Percentiles rank a stretch among this genome's conserved stretches.
Evolutionary conservation across 495 filamentous ascomycete species (phyloP).

Genomic region (Neurospora africana): DNA sequence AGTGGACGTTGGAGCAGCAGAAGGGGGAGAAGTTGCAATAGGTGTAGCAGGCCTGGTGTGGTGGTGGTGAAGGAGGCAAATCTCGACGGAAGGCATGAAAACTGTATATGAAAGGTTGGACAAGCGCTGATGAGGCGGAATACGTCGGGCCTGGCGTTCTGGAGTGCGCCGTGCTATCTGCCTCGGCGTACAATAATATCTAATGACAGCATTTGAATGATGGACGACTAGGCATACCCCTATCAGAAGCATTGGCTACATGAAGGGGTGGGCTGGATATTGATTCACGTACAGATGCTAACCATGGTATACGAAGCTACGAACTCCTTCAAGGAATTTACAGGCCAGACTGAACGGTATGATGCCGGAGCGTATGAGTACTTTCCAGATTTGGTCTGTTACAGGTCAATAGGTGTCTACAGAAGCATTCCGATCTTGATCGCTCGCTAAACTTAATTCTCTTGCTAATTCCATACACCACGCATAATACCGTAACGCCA

Average conservation of each 20-base stretch:
- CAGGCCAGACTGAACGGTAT: neutral
- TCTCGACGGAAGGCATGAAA: neutral
- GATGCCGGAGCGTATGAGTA: neutral
- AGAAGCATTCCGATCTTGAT: neutral
- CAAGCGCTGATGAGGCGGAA: neutral
- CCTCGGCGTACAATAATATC: neutral
- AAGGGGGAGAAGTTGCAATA: slow-evolving; percentile 13
- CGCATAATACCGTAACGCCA: slow-evolving; percentile 2
- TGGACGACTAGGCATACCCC: neutral
- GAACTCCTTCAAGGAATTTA: neutral
- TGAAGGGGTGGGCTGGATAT: neutral
- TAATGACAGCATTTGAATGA: neutral
- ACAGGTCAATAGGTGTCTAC: neutral
- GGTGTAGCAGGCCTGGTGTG: neutral
- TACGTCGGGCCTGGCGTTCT: neutral
- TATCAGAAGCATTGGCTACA: neutral
- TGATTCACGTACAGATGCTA: neutral
- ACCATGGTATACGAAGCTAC: neutral
- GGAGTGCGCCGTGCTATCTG: neutral
- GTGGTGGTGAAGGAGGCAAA: neutral
- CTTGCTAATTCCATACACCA: neutral
- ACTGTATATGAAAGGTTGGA: neutral
- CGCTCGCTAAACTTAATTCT: neutral
- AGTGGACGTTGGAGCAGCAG: slow-evolving; percentile 50
- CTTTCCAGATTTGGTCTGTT: neutral